Conservation (phyloP, 73 alveolate genomes). For the Symbiodinium natans region DNA sequence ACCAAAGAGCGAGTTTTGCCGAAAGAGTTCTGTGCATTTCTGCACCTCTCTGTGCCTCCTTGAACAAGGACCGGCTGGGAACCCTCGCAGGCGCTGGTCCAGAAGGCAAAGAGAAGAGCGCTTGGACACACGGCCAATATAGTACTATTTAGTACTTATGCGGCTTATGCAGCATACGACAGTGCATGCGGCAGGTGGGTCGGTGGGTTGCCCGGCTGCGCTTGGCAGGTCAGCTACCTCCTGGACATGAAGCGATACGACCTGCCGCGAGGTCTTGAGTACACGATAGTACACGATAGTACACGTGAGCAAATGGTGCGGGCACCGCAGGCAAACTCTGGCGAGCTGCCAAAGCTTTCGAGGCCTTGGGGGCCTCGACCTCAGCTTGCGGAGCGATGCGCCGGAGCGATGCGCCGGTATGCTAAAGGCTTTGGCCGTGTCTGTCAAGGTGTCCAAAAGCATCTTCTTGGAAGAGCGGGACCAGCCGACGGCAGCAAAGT, state of each 20-base stretch:
- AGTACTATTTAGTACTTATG: no score
- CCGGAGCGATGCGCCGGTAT: neutral
- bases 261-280: slow-evolving; percentile 19
- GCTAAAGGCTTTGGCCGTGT: no score
- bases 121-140: no score
- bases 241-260: slow-evolving; percentile 91
- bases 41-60: neutral
- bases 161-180: no score
- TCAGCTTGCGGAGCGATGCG: neutral
- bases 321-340: slow-evolving; percentile 68
- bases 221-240: slow-evolving; percentile 28
- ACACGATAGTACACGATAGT: neutral
- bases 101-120: slow-evolving; percentile 15
- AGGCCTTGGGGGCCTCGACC: slow-evolving; percentile 15
- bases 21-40: neutral
- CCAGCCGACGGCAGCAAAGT: neutral
- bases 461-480: neutral
- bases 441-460: neutral
- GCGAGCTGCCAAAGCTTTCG: slow-evolving; percentile 61
- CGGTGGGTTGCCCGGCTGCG: neutral
- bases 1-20: neutral
- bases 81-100: slow-evolving; percentile 27
- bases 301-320: neutral
- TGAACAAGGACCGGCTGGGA: slow-evolving; percentile 54
- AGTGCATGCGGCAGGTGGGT: no score